phyloP scores from a whole-genome alignment of 176 grass and related monocot genomes.

The Urochloa ruziziensis region DNA sequence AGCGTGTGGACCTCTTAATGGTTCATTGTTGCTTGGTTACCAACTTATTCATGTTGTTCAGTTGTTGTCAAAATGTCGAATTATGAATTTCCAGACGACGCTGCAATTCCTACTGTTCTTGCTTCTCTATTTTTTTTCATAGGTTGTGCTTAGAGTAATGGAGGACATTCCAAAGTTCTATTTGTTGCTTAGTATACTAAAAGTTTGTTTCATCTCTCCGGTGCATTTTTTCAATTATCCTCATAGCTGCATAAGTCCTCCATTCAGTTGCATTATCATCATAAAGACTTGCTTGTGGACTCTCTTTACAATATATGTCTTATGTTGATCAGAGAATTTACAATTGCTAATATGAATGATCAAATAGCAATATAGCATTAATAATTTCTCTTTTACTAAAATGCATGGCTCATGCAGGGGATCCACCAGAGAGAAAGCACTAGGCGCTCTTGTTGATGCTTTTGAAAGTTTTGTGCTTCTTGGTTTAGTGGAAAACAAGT shows the following conservation, averaged over 20 bases:
- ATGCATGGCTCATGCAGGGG: constrained; percentile 35
- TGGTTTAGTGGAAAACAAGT: constrained; percentile 62
- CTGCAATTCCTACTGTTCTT: background rate
- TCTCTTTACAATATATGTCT: background rate
- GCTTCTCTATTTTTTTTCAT: background rate
- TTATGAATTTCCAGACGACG: background rate
- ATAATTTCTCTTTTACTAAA: background rate
- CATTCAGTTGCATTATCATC: background rate
- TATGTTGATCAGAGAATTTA: background rate
- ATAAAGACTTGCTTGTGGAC: background rate
- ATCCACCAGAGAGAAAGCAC: constrained; percentile 54
- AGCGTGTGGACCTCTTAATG: background rate
- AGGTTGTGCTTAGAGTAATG: background rate
- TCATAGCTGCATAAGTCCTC: background rate
- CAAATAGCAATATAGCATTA: background rate
- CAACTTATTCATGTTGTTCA: background rate
- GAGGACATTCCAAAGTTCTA: background rate
- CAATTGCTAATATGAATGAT: background rate
- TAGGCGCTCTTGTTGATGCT: constrained; percentile 45
- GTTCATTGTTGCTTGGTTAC: background rate
- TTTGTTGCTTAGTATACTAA: background rate
- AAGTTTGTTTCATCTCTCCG: background rate
- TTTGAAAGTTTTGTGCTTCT: constrained; percentile 65
- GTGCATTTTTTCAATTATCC: background rate
- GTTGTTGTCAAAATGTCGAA: background rate